Percentiles rank a stretch among this genome's conserved stretches.
These are phyloP conservation scores for Flagelloscypha sp. DNA, from an alignment of 768 basidiomycete genomes.

Conservation along the genomic window DNA sequence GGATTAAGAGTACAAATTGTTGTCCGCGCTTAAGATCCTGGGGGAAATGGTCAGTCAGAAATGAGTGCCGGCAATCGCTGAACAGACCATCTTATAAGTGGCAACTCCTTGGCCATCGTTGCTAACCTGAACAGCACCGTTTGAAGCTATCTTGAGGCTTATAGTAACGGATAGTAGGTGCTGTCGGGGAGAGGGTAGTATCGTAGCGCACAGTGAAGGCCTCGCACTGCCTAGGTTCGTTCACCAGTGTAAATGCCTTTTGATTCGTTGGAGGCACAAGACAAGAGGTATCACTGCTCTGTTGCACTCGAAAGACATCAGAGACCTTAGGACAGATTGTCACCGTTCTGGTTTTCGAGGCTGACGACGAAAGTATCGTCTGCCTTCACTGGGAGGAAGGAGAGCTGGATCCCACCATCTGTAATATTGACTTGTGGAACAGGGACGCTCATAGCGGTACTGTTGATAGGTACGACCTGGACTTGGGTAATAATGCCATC, in stretches of 20 bases:
- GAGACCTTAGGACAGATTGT: slow-evolving; percentile 34
- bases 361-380: slow-evolving; percentile 47
- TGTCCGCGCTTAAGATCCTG: slow-evolving; percentile 26
- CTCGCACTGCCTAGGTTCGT: slow-evolving; percentile 37
- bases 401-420: slow-evolving; percentile 33
- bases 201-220: slow-evolving; percentile 38
- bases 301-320: slow-evolving; percentile 36
- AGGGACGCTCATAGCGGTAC: slow-evolving; percentile 39
- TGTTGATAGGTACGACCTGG: slow-evolving; percentile 50
- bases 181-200: slow-evolving; percentile 21
- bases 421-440: slow-evolving; percentile 30
- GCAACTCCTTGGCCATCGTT: slow-evolving; percentile 15
- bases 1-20: slow-evolving; percentile 36
- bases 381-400: slow-evolving; percentile 43
- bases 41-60: no score
- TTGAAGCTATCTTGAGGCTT: slow-evolving; percentile 22
- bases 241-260: slow-evolving; percentile 25
- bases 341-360: slow-evolving; percentile 38
- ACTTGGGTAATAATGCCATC: no score
- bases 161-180: slow-evolving; percentile 32
- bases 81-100: slow-evolving; percentile 29
- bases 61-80: no score
- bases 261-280: slow-evolving; percentile 15
- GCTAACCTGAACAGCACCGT: slow-evolving; percentile 15
- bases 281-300: slow-evolving; percentile 36